A percentile compares a stretch with the other conserved stretches of the same genome.
phyloP scores from a whole-genome alignment of 495 filamentous ascomycete genomes.

The Apiosordaria backusii region DNA sequence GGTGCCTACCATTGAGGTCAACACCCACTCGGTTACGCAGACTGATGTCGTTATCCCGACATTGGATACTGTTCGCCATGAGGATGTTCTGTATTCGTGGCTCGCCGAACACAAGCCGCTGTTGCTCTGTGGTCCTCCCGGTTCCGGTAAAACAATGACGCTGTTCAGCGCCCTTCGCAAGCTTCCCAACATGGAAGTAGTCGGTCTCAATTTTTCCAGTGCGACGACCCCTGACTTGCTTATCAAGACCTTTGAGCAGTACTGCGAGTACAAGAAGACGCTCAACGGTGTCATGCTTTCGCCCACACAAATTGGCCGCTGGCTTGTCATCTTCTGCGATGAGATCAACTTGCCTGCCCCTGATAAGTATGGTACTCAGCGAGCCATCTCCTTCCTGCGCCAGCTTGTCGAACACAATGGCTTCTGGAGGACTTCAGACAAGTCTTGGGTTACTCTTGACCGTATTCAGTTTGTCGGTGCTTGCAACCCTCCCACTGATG shows the following conservation, averaged over 20 bases:
- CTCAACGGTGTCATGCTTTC: conserved; percentile 94
- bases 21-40: conserved; percentile 94
- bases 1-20: conserved; percentile 91
- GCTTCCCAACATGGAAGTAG: conserved; percentile 96
- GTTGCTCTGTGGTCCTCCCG: conserved; percentile 92
- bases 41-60: conserved; percentile 98
- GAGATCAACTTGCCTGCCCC: conserved; percentile 99
- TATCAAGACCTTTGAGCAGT: conserved; percentile 98
- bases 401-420: conserved; percentile 98
- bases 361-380: conserved; percentile 95
- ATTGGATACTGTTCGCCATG: conserved; percentile 91
- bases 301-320: conserved; percentile 92
- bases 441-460: conserved; percentile 95
- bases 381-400: conserved; percentile 92
- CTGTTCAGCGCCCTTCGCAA: conserved; percentile 95
- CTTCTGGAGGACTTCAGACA: conserved; percentile 96
- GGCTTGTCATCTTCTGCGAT: conserved; percentile 98
- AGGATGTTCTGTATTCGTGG: conserved; percentile 98
- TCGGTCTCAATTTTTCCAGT: conserved; percentile 98
- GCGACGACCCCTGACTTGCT: conserved; percentile 96
- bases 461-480: conserved; percentile 98
- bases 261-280: conserved; percentile 98
- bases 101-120: conserved; percentile 97
- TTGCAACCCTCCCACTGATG: conserved; percentile 98
- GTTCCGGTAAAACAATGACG: conserved; percentile 99